These are phyloP conservation scores for Magnaporthiopsis rhizophila DNA, from an alignment of 2,329 filamentous ascomycete genomes.

Conservation along the genomic window DNA sequence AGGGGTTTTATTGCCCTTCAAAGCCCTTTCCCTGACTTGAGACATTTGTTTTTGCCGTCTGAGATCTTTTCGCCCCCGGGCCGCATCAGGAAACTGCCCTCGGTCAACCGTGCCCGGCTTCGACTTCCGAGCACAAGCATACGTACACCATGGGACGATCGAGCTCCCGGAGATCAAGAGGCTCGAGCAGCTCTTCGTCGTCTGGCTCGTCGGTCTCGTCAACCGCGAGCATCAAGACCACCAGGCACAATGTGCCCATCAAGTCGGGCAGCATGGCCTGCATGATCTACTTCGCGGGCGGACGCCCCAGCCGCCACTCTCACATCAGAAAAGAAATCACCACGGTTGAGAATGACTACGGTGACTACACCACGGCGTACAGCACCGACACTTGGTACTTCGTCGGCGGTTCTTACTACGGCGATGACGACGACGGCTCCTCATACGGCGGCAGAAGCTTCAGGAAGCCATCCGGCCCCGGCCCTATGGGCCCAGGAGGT, in stretches of 20 bases:
- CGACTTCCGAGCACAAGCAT: neutral
- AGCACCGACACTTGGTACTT: conserved; percentile 7
- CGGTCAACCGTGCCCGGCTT: neutral
- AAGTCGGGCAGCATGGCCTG: conserved; percentile 9
- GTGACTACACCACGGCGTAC: conserved; percentile 8
- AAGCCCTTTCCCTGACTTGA: neutral
- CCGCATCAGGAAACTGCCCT: neutral
- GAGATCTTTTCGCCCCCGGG: neutral
- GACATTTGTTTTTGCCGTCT: neutral
- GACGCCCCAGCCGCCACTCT: conserved; percentile 12
- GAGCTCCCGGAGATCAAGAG: conserved; percentile 2
- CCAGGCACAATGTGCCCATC: conserved; percentile 5
- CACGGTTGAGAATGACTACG: conserved; percentile 11
- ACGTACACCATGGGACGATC: conserved; percentile 1
- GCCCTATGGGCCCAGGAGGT: neutral
- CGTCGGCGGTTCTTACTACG: conserved; percentile 11
- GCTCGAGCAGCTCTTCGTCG: conserved; percentile 2
- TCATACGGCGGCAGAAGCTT: conserved; percentile 3
- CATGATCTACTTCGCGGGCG: conserved; percentile 13
- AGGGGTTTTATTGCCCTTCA: neutral
- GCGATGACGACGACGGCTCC: conserved; percentile 5
- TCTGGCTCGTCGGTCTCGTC: conserved; percentile 8
- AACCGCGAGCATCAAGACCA: conserved; percentile 8
- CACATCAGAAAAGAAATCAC: conserved; percentile 11
- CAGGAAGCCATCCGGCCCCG: neutral